Evolutionary conservation across 2,329 filamentous ascomycete species (phyloP).

Genomic region (Claviceps sp.): DNA sequence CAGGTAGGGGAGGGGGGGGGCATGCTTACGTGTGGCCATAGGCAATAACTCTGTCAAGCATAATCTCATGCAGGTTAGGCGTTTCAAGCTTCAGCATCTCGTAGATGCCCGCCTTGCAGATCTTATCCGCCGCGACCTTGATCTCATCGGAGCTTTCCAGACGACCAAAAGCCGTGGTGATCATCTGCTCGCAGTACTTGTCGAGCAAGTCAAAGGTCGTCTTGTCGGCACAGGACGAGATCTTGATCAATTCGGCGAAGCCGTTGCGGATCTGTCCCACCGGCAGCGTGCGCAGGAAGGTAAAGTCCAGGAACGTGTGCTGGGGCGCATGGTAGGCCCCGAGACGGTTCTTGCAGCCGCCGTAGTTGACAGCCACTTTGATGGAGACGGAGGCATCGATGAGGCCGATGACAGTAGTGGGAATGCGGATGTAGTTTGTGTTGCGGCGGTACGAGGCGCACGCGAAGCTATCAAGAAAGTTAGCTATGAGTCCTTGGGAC

Average conservation of each 20-base stretch:
- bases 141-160: slow-evolving; percentile 31
- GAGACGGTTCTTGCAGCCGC: slow-evolving; percentile 62
- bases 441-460: slow-evolving; percentile 59
- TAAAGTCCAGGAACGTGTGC: slow-evolving; percentile 62
- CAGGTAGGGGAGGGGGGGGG: background rate
- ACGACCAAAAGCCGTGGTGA: slow-evolving; percentile 51
- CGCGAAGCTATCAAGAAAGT: slow-evolving; percentile 37
- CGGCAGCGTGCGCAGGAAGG: slow-evolving; percentile 55
- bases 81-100: slow-evolving; percentile 65
- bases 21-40: slow-evolving; percentile 53
- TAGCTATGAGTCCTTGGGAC: background rate
- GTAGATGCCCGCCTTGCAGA: slow-evolving; percentile 55
- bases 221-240: slow-evolving; percentile 55
- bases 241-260: slow-evolving; percentile 65
- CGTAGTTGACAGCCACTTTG: slow-evolving; percentile 69
- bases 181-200: slow-evolving; percentile 55
- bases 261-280: slow-evolving; percentile 58
- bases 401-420: slow-evolving; percentile 61
- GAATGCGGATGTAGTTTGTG: slow-evolving; percentile 62
- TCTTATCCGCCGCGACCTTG: slow-evolving; percentile 40
- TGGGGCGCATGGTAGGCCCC: slow-evolving; percentile 61
- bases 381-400: slow-evolving; percentile 66
- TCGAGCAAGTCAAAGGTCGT: slow-evolving; percentile 55
- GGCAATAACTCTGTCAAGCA: slow-evolving; percentile 58
- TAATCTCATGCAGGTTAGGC: slow-evolving; percentile 61